Evolutionary conservation across 1,139 yeast genomes (phyloP), one percentile per base, ranked within the genome.

Genomic region (Protomyces gravidus): DNA sequence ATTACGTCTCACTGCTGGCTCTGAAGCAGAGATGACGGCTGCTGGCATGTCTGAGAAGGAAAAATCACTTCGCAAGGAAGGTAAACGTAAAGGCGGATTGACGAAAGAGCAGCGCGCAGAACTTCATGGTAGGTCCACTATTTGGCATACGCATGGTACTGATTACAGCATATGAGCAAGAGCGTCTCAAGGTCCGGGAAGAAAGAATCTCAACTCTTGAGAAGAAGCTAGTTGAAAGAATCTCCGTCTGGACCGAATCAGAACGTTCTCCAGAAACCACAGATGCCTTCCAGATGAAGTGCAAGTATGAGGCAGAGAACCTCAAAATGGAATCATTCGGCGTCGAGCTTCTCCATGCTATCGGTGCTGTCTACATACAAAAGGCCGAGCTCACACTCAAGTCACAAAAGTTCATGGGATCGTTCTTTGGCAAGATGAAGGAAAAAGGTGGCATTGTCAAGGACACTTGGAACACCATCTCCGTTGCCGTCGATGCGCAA

Each of bases 271-370:
- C 74, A 1, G 89, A 82, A 62, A 86, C 89, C 42, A 81, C 83
- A 15, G 74, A 75, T 32, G 82, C 95, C 0, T 90, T 89, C 72
- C 77, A 78, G 63, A 80, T 79, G 60, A 89, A 89, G 71, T 80
- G 86, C 68, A 80, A 78, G 51, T 59, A 63, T 47, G 97, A 90
- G 72, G 96, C 96, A 1, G 95, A 89, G 68, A 79, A 86, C 50
- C 79, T 92, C 64, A 90, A 90, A 70, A 84, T 89, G 86, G 97
- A 90, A 72, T 87, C 96, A 56, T 92, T 90, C 74, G 97, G 97
- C 6, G 75, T 89, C 56, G 96, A 90, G 70, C 85, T 90, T 50
- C 78, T 92, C 61, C 97, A 90, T 69, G 80, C 96, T 0, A 82
- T 90, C 61, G 97, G 97, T 17, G 76, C 79, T 42, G 82, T 87